Evolutionary conservation across 2,329 filamentous ascomycete genomes (phyloP).

Genomic region (Chaetothyriales sp.): DNA sequence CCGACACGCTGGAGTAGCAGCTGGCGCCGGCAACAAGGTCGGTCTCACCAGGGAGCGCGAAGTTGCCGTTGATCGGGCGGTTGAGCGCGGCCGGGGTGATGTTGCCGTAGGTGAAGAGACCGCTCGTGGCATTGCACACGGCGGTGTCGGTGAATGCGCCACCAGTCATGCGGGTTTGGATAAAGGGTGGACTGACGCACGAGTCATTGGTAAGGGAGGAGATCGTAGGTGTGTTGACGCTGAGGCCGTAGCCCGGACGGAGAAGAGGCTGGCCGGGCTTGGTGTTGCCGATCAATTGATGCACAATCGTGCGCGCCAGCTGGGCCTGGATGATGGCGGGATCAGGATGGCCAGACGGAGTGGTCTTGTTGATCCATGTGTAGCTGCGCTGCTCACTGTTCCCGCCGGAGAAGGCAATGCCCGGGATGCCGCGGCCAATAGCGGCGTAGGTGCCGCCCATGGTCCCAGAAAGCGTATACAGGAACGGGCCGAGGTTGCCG

Average conservation of each 20-base stretch:
- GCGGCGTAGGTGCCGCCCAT: slow-evolving; percentile 39
- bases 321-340: slow-evolving; percentile 33
- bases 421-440: slow-evolving; percentile 36
- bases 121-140: slow-evolving; percentile 31
- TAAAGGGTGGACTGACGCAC: slow-evolving; percentile 30
- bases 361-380: slow-evolving; percentile 29
- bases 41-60: slow-evolving; percentile 38
- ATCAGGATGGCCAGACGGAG: slow-evolving; percentile 23
- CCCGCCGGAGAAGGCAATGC: slow-evolving; percentile 36
- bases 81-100: slow-evolving; percentile 33
- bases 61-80: slow-evolving; percentile 39
- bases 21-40: slow-evolving; percentile 31
- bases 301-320: slow-evolving; percentile 32
- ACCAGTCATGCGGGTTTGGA: slow-evolving; percentile 38
- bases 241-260: slow-evolving; percentile 39
- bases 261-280: slow-evolving; percentile 22
- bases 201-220: slow-evolving; percentile 26
- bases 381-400: slow-evolving; percentile 32
- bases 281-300: slow-evolving; percentile 31
- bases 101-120: slow-evolving; percentile 32
- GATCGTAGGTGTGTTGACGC: slow-evolving; percentile 38
- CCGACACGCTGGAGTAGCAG: slow-evolving; percentile 28
- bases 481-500: slow-evolving; percentile 40
- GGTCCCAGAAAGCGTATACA: slow-evolving; percentile 40
- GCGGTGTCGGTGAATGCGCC: slow-evolving; percentile 36